Evolutionary conservation across 75 land plant species (phyloP).

Genomic region (Azolla pinnata): DNA sequence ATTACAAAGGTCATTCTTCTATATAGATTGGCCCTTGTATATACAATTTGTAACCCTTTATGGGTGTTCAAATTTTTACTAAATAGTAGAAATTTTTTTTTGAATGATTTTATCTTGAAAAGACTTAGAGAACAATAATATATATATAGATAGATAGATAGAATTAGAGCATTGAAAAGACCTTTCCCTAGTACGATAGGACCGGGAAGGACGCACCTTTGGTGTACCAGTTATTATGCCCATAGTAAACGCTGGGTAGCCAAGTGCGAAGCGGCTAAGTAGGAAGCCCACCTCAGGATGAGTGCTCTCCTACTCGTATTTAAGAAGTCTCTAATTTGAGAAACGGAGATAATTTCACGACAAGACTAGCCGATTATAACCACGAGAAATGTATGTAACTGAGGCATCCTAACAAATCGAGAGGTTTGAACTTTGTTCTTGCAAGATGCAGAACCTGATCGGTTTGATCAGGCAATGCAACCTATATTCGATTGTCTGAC

Average conservation of each 20-base stretch:
- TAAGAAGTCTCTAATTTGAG: background rate
- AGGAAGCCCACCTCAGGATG: conserved; percentile 17
- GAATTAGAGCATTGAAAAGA: conserved; percentile 18
- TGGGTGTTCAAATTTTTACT: too few species aligned
- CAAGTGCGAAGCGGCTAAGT: conserved; percentile 23
- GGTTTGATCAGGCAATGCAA: too few species aligned
- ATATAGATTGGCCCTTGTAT: too few species aligned
- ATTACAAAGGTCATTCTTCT: too few species aligned
- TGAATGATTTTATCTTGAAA: too few species aligned
- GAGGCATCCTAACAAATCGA: background rate
- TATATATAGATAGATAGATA: too few species aligned
- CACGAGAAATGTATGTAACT: background rate
- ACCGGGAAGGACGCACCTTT: conserved; percentile 21
- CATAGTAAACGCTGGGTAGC: conserved; percentile 21
- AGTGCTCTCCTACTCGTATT: conserved; percentile 15
- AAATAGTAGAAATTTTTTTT: too few species aligned
- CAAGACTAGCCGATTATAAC: background rate
- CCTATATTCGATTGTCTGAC: too few species aligned
- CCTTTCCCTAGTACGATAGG: conserved; percentile 20
- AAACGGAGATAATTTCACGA: background rate
- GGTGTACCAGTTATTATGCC: conserved; percentile 22
- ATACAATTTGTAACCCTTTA: too few species aligned
- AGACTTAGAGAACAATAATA: too few species aligned
- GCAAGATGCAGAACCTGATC: too few species aligned
- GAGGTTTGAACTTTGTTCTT: background rate